Evolutionary conservation across 352 stramenopile species (phyloP), one percentile per base, ranked within the genome.

Genomic region (Phytophthora melonis): DNA sequence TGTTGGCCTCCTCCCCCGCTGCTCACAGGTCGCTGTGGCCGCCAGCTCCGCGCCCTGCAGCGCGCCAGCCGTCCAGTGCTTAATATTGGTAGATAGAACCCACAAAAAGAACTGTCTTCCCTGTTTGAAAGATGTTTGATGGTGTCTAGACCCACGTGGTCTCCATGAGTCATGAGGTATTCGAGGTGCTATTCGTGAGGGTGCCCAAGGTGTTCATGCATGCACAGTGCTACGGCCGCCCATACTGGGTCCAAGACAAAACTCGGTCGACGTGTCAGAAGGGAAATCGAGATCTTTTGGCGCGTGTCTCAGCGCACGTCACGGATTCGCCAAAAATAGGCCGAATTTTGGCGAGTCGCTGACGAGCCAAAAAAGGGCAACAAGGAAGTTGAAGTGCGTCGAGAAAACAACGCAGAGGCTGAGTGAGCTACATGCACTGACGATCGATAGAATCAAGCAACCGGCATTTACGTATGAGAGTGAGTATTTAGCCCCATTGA

Each of bases 31-130:
- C 58, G 58, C 41, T 39, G 54, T 16, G 61, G 27, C 21, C 30
- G 60, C 62, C 41, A 68, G 43, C 59, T 39, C 3, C 45, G 45
- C 16, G 45, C 36, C 34, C 41, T 3, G 13, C 25, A 45, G 23
- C 16, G 54, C 18, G 41, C 9, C 50, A 60, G 57, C 59, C 50
- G 59, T 80, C 70, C 55, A 61, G 59, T 77, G 61, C 74, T 80
- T 77, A 80, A 80, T 77, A 80, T 77, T 80, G 74, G 68, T 80
- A 80, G 65, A 77, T 80, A 80, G 74, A 80, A 80, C 45, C 59
- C 61, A 58, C 23, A 75, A 53, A 27, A 21, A 32, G 61, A 70
- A 63, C 60, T 75, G 61, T 75, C 61, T 75, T 72, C 60, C 66
- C 69, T 77, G 57, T 72, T 60, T 65, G 4, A 23, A 52, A 23